These are phyloP conservation scores for Diaporthe ilicicola DNA, from an alignment of 2,329 filamentous ascomycete species.

Conservation along the genomic window DNA sequence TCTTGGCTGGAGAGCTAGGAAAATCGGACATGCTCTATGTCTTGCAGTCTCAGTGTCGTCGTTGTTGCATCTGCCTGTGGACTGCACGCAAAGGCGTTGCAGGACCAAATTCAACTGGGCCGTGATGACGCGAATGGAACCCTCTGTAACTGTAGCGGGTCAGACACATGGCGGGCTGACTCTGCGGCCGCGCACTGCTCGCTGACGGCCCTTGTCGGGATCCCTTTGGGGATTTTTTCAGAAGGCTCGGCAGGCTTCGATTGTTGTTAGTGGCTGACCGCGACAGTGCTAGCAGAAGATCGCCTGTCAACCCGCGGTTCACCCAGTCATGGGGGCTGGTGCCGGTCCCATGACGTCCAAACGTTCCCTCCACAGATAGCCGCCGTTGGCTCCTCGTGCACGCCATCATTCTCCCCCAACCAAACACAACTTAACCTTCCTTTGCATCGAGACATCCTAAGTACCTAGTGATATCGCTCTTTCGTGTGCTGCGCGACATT, in stretches of 20 bases:
- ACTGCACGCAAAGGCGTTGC: not conserved
- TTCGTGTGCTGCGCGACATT: not conserved
- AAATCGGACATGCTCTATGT: too few species aligned
- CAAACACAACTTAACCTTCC: not conserved
- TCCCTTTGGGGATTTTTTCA: not conserved
- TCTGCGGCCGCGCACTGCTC: conserved; percentile 4
- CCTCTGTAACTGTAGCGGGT: conserved; percentile 9
- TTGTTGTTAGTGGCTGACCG: conserved; percentile 14
- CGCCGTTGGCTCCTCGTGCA: conserved; percentile 24
- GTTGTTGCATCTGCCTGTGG: not conserved
- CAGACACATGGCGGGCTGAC: not conserved
- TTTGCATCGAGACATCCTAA: not conserved
- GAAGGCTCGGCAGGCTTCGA: not conserved
- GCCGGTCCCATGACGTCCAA: conserved; percentile 29
- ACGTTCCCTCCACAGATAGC: conserved; percentile 23
- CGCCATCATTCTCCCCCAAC: not conserved
- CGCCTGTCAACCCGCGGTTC: not conserved
- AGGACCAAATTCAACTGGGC: not conserved
- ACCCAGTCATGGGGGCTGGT: conserved; percentile 3
- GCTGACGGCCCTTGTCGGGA: not conserved
- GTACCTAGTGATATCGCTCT: not conserved
- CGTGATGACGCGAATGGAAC: conserved; percentile 9
- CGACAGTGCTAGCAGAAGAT: not conserved
- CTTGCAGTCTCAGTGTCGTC: not conserved
- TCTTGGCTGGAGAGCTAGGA: too few species aligned